phyloP scores from a whole-genome alignment of 2,329 filamentous ascomycete species.

The Trichoderma afroharzianum region DNA sequence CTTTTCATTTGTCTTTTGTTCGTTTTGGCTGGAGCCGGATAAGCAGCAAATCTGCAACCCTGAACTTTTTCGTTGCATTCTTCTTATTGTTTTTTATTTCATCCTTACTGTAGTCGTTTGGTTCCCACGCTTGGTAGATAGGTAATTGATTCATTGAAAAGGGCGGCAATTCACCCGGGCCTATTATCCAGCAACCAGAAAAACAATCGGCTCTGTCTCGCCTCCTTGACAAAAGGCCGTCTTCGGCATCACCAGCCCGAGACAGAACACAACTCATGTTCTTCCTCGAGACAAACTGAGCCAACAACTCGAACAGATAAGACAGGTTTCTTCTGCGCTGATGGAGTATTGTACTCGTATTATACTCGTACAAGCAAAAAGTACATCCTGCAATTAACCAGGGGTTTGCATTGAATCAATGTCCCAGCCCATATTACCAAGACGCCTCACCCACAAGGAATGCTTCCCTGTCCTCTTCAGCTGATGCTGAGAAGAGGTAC shows the following conservation, averaged over 20 bases:
- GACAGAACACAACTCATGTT: neutral
- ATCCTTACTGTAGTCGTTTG: neutral
- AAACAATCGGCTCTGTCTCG: neutral
- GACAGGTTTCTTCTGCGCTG: neutral
- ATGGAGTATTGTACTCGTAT: no score
- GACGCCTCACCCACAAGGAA: neutral
- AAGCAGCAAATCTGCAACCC: conserved; percentile 1
- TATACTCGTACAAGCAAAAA: neutral
- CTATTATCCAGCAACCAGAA: neutral
- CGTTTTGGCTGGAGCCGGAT: neutral
- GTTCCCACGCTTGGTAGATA: neutral
- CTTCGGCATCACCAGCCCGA: neutral
- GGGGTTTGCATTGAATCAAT: neutral
- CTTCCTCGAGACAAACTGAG: neutral
- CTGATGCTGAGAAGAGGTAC: neutral
- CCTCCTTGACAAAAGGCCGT: neutral
- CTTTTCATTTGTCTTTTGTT: neutral
- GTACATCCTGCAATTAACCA: neutral
- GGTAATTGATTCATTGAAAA: neutral
- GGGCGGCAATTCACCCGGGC: neutral
- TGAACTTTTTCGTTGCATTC: conserved; percentile 2
- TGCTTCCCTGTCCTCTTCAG: neutral
- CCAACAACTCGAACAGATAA: neutral
- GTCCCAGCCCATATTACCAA: neutral
- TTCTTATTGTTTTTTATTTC: neutral